Evolutionary conservation across 306 rosid species (phyloP).

Genomic region (Medicago ruthenica): DNA sequence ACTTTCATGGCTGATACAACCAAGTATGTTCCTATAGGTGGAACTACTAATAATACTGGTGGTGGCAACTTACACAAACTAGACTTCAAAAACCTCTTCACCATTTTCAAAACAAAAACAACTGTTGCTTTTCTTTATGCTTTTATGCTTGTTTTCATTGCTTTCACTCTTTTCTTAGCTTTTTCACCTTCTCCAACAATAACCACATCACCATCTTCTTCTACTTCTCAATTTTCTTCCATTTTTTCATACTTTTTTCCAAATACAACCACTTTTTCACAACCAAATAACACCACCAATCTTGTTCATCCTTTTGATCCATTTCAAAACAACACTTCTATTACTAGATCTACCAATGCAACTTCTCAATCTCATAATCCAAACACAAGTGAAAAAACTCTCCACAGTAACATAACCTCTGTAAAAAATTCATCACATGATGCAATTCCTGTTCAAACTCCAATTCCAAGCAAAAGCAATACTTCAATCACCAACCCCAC

Average conservation of each 20-base stretch:
- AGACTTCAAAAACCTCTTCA: slow-evolving; percentile 66
- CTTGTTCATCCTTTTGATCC: slow-evolving; percentile 30
- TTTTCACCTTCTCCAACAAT: slow-evolving; percentile 67
- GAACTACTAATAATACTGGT: slow-evolving; percentile 34
- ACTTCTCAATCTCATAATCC: slow-evolving; percentile 42
- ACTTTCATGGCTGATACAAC: slow-evolving; percentile 76
- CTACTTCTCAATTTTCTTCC: slow-evolving; percentile 59
- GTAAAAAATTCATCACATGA: slow-evolving; percentile 42
- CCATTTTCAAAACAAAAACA: slow-evolving; percentile 66
- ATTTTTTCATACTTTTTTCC: slow-evolving; percentile 62
- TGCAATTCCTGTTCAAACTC: not conserved
- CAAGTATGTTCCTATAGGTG: slow-evolving; percentile 59
- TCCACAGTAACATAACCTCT: slow-evolving; percentile 10
- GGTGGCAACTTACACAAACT: slow-evolving; percentile 46
- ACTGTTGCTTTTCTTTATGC: slow-evolving; percentile 69
- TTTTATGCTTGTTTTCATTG: slow-evolving; percentile 64
- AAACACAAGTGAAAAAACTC: not conserved
- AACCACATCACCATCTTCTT: slow-evolving; percentile 14
- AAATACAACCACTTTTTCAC: slow-evolving; percentile 41
- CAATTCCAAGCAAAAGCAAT: not conserved
- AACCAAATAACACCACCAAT: slow-evolving; percentile 27
- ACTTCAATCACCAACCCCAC: too few species aligned
- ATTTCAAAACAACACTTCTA: slow-evolving; percentile 34
- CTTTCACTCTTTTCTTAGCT: slow-evolving; percentile 74
- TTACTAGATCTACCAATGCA: slow-evolving; percentile 63